phyloP scores from a whole-genome alignment of 345 rosid genomes.

The Populus ilicifolia region DNA sequence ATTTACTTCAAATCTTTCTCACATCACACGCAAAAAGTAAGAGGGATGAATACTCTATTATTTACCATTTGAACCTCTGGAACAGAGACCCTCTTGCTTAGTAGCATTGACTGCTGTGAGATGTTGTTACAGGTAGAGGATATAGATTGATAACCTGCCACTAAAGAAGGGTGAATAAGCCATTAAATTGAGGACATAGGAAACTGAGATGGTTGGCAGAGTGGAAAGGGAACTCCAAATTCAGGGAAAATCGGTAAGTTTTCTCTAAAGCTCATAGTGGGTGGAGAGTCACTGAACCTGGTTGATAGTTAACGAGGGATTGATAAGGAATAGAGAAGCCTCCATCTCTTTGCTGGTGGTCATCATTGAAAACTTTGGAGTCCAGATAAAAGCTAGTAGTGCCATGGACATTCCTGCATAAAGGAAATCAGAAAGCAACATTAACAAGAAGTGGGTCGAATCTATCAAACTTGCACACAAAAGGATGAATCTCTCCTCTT shows the following conservation, averaged over 20 bases:
- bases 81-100: conserved; percentile 12
- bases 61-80: conserved; percentile 24
- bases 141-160: conserved; percentile 26
- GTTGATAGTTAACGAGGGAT: conserved; percentile 20
- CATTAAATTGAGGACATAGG: background rate
- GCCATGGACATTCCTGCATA: conserved; percentile 22
- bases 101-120: conserved; percentile 16
- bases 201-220: background rate
- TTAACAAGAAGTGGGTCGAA: background rate
- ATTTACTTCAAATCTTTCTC: background rate
- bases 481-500: background rate
- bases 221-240: background rate
- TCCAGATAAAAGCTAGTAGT: conserved; percentile 27
- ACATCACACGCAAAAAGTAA: background rate
- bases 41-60: background rate
- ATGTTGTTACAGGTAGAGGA: conserved; percentile 16
- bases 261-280: background rate
- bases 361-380: conserved; percentile 19
- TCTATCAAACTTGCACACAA: background rate
- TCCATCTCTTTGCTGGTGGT: conserved; percentile 26
- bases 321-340: conserved; percentile 27
- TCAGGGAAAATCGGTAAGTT: background rate
- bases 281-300: conserved; percentile 28
- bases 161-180: background rate
- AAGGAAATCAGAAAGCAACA: background rate